Evolutionary conservation across 495 filamentous ascomycete genomes (phyloP).

Genomic region (Cetradonia linearis): DNA sequence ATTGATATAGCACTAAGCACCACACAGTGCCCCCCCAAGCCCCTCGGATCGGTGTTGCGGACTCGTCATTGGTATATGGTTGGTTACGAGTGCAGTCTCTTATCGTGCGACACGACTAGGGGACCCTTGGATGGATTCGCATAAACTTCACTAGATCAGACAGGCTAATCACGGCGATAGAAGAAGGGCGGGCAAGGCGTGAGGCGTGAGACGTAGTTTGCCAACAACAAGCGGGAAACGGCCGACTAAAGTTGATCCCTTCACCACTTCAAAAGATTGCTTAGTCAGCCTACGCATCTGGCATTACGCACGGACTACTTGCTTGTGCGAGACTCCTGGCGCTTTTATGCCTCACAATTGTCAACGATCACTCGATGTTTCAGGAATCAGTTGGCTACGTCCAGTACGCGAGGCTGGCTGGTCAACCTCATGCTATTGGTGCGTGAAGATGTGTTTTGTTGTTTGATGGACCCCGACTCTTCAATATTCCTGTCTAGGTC

Average conservation of each 20-base stretch:
- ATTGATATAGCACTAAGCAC: background rate
- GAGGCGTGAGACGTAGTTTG: slow-evolving; percentile 4
- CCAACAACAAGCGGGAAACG: background rate
- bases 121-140: background rate
- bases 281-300: background rate
- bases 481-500: background rate
- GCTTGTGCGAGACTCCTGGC: slow-evolving; percentile 6
- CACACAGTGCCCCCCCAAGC: background rate
- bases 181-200: background rate
- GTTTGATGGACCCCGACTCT: background rate
- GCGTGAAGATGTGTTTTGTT: no score
- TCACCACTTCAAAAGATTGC: background rate
- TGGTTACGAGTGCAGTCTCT: background rate
- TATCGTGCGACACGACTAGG: background rate
- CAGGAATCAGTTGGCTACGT: background rate
- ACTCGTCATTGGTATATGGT: background rate
- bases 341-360: background rate
- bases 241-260: slow-evolving; percentile 11
- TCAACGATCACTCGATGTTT: no score
- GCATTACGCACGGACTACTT: slow-evolving; percentile 8
- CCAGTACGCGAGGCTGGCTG: background rate
- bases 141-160: background rate
- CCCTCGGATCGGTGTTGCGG: background rate
- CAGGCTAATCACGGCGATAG: background rate
- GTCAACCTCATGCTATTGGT: background rate